Evolutionary conservation across 495 filamentous ascomycete genomes (phyloP), one percentile per base, ranked within the genome.

Genomic region (Wilcoxina mikolae): DNA sequence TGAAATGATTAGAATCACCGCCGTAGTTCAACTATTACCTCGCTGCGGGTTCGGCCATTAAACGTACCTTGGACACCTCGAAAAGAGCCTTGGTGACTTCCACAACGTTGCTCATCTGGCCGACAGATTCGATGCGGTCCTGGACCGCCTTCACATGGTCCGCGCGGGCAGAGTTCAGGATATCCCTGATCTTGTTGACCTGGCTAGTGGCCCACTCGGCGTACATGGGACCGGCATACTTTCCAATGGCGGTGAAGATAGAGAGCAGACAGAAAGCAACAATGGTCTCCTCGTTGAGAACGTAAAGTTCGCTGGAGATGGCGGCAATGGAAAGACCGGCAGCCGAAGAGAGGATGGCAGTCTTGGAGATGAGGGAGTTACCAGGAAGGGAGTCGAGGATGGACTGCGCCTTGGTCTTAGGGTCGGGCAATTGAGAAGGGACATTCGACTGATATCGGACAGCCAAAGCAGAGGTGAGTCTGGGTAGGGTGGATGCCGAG

Each of bases 291-390:
- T 96, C 90, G 74, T 96, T 99, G 70, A 99, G 76, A 69, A 99
- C 86, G 71, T 95, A 99, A 75, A 96, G 83, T 76, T 99, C 93
- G 73, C 94, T 99, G 82, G 84, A 90, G 74, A 99, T 88, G 66
- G 91, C 93, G 67, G 88, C 91, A 65, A 94, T 77, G 61, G 85
- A 87, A 58, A 89, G 67, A 74, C 87, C 89, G 68, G 93, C 87
- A 55, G 81, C 82, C 55, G 87, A 87, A 63, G 91, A 96, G 55
- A 99, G 80, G 70, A 94, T 85, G 66, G 93, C 93, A 58, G 87
- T 87, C 80, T 96, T 99, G 70, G 86, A 87, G 69, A 91, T 70
- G 61, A 95, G 75, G 61, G 76, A 82, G 75, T 76, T 85, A 64
- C 89, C 84, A 61, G 87, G 85, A 43, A 99, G 74, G 58, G 89